Conservation (phyloP, 2,329 filamentous ascomycete genomes). For the Microdochium nivale region DNA sequence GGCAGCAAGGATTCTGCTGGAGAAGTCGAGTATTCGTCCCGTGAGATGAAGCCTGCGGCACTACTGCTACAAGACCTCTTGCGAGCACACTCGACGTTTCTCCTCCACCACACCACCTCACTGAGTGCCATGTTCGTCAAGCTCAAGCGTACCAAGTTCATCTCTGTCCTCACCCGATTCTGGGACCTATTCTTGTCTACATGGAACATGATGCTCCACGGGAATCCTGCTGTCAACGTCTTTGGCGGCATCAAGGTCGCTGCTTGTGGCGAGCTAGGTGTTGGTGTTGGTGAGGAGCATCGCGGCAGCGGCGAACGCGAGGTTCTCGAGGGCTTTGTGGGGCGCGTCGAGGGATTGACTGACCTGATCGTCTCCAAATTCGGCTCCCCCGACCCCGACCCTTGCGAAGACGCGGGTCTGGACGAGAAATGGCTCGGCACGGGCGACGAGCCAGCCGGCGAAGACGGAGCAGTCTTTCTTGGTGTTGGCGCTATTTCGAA, state of each 20-base stretch:
- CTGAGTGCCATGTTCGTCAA: conserved; percentile 62
- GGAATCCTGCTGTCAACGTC: conserved; percentile 73
- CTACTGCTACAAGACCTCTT: conserved; percentile 74
- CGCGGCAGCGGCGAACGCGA: conserved; percentile 89
- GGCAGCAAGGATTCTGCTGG: conserved; percentile 28
- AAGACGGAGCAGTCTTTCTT: conserved; percentile 82
- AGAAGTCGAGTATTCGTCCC: conserved; percentile 71
- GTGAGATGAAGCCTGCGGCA: conserved; percentile 77
- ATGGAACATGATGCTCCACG: conserved; percentile 87
- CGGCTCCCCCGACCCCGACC: conserved; percentile 34
- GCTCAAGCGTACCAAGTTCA: conserved; percentile 59
- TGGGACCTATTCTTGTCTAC: conserved; percentile 64
- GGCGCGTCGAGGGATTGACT: conserved; percentile 71
- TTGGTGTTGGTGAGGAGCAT: conserved; percentile 93
- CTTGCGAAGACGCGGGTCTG: conserved; percentile 14
- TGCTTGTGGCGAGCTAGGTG: conserved; percentile 80
- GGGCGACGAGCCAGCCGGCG: conserved; percentile 55
- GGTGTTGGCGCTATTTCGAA: conserved; percentile 67
- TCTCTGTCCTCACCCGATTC: conserved; percentile 64
- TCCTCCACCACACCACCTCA: conserved; percentile 76
- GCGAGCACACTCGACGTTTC: conserved; percentile 74
- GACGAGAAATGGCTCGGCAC: conserved; percentile 62
- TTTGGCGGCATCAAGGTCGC: conserved; percentile 82
- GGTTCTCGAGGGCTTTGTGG: conserved; percentile 81
- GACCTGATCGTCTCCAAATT: conserved; percentile 86